These are phyloP conservation scores for Asterophora parasitica DNA, from an alignment of 768 basidiomycete genomes.

Conservation along the genomic window DNA sequence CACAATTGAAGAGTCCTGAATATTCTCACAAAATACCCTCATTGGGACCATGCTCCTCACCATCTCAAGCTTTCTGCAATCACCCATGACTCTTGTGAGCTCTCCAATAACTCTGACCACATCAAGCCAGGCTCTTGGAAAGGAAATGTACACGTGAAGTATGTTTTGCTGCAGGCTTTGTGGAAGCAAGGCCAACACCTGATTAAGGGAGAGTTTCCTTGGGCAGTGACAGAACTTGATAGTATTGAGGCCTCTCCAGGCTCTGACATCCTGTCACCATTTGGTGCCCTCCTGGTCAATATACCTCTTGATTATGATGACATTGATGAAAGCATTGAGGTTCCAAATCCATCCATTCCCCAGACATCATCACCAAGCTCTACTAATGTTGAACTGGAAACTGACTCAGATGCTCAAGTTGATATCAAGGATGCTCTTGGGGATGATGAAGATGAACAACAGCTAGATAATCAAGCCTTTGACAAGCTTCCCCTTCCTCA, in stretches of 20 bases:
- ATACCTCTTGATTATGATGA: slow-evolving; percentile 1
- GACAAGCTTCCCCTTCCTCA: too few relatives aligned
- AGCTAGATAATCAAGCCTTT: too few relatives aligned
- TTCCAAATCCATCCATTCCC: neutral
- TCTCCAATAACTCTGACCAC: slow-evolving; percentile 25
- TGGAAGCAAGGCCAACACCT: slow-evolving; percentile 23
- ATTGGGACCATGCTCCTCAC: slow-evolving; percentile 32
- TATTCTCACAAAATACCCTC: slow-evolving; percentile 31
- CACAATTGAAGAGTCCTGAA: slow-evolving; percentile 22
- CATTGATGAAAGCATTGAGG: neutral
- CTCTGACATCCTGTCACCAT: slow-evolving; percentile 12
- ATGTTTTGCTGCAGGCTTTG: slow-evolving; percentile 22
- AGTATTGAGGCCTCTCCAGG: neutral
- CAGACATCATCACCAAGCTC: neutral
- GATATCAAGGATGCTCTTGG: neutral
- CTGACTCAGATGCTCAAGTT: neutral
- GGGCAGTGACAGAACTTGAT: neutral
- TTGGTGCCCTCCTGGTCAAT: slow-evolving; percentile 6
- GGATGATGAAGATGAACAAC: too few relatives aligned
- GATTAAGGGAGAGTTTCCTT: slow-evolving; percentile 14
- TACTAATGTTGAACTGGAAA: neutral
- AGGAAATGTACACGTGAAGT: slow-evolving; percentile 25
- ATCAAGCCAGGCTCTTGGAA: slow-evolving; percentile 30
- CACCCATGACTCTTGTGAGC: slow-evolving; percentile 17
- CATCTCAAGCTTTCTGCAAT: slow-evolving; percentile 27